Evolutionary conservation across 139 green algal species (phyloP), one percentile per base, ranked within the genome.

Genomic region (Nannochloris sp.): DNA sequence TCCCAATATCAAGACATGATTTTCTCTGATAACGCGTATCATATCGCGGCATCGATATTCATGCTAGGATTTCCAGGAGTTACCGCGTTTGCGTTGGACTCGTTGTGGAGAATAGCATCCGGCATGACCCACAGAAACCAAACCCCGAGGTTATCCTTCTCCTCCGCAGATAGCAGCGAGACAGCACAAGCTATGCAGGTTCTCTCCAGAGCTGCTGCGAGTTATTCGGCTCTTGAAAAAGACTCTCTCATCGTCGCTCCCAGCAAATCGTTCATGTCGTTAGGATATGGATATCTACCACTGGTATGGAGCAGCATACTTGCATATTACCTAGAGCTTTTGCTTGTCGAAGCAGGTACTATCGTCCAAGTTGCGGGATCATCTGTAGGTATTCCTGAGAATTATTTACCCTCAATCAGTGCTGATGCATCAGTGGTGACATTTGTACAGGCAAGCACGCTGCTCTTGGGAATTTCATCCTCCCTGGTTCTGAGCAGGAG

Each of bases 261-360:
- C 6, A 40, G 57, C 28, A 53, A 60, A 59, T 57, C 74, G 0
- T 92, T 92, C 56, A 9, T 89, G 16, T 49, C 71, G 30, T 56
- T 86, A 45, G 66, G 66, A 1, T 92, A 92, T 46, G 77, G 72
- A 25, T 90, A 88, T 66, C 45, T 89, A 59, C 84, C 84, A 8
- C 58, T 90, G 23, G 70, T 79, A 12, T 66, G 60, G 60, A 44
- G n/a, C 57, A 30, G 60, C 57, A 86, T 78, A 2, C 70, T 90
- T 20, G 55, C 75, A 26, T 69, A 85, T 71, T 89, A 85, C 67
- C 49, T 85, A 46, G 26, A 49, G 17, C 43, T 61, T 5, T 40
- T 83, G 26, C 64, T 87, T 17, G 58, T 40, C 28, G 79, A 90
- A 51, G 79, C 68, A 1, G 82, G 82, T 10, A 26, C 10, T 10